Evolutionary conservation across 306 rosid genomes (phyloP).

Genomic region (Adenanthera pavonina): DNA sequence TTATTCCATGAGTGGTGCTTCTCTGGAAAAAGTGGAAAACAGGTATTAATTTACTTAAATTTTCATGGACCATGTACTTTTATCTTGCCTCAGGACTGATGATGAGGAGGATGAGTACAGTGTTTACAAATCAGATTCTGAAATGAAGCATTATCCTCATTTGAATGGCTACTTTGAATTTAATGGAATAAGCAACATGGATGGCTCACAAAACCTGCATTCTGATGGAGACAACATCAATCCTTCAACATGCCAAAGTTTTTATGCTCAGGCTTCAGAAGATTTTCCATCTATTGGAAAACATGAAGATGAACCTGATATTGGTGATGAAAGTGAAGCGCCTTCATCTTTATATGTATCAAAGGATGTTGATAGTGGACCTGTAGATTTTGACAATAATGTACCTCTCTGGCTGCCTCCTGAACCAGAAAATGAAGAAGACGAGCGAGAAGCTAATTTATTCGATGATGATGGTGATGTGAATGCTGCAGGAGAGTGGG

Average conservation of each 20-base stretch:
- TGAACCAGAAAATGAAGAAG: conserved; percentile 95
- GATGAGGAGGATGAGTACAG: conserved; percentile 72
- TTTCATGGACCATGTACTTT: conserved; percentile 42
- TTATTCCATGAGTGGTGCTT: conserved; percentile 16
- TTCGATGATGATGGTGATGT: conserved; percentile 67
- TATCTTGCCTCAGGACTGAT: conserved; percentile 66
- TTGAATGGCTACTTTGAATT: conserved; percentile 61
- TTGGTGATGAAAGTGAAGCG: conserved; percentile 69
- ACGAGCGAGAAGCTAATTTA: conserved; percentile 71
- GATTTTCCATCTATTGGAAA: conserved; percentile 45
- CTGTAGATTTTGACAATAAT: conserved; percentile 93
- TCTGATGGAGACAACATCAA: conserved; percentile 55
- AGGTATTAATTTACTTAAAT: conserved; percentile 15
- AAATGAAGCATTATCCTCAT: conserved; percentile 57
- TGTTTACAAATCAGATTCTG: conserved; percentile 60
- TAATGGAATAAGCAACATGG: conserved; percentile 60
- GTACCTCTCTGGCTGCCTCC: conserved; percentile 98
- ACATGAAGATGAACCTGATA: conserved; percentile 63
- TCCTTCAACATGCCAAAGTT: conserved; percentile 51
- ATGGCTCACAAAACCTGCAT: conserved; percentile 56
- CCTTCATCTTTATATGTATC: conserved; percentile 66
- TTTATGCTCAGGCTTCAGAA: conserved; percentile 61
- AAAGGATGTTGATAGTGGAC: conserved; percentile 62
- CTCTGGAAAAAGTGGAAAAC: background rate
- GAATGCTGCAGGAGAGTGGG: conserved; percentile 80